These are phyloP conservation scores for Gynostemma pentaphyllum DNA, from an alignment of 306 rosid species.

Conservation along the genomic window DNA sequence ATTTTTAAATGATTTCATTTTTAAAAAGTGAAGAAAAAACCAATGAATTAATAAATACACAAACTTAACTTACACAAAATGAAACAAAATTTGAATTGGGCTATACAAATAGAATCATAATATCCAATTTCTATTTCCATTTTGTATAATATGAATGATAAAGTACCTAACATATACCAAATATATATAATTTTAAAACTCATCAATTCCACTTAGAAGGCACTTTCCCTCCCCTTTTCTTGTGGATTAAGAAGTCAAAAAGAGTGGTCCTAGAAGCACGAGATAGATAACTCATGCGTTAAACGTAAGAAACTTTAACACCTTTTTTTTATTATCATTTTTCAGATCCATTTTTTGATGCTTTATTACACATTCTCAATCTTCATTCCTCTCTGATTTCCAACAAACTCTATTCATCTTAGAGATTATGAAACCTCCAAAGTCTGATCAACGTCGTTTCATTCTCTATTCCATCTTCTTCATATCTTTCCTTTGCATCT, in stretches of 20 bases:
- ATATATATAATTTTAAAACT: neutral
- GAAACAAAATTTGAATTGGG: too few species aligned
- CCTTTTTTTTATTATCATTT: slow-evolving; percentile 9
- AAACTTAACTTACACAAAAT: too few species aligned
- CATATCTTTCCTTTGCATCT: slow-evolving; percentile 50
- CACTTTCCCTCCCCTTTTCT: neutral
- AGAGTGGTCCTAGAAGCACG: slow-evolving; percentile 31
- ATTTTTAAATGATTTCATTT: too few species aligned
- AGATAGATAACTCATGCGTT: slow-evolving; percentile 35
- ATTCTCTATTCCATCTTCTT: slow-evolving; percentile 32
- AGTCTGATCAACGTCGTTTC: slow-evolving; percentile 31
- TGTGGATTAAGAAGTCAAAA: slow-evolving; percentile 31
- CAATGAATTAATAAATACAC: too few species aligned
- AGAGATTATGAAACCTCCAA: slow-evolving; percentile 17
- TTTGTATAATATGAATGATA: neutral
- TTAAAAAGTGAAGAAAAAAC: too few species aligned
- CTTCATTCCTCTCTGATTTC: neutral
- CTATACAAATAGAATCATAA: too few species aligned
- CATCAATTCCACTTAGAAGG: neutral
- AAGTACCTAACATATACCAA: neutral
- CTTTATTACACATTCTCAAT: neutral
- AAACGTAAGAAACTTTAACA: slow-evolving; percentile 25
- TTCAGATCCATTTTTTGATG: too few species aligned
- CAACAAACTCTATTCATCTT: neutral
- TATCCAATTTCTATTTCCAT: too few species aligned